A percentile compares a stretch with the other conserved stretches of the same genome.
Evolutionary conservation across 441 rosid genomes (phyloP).

Genomic region (Populus hybrid): DNA sequence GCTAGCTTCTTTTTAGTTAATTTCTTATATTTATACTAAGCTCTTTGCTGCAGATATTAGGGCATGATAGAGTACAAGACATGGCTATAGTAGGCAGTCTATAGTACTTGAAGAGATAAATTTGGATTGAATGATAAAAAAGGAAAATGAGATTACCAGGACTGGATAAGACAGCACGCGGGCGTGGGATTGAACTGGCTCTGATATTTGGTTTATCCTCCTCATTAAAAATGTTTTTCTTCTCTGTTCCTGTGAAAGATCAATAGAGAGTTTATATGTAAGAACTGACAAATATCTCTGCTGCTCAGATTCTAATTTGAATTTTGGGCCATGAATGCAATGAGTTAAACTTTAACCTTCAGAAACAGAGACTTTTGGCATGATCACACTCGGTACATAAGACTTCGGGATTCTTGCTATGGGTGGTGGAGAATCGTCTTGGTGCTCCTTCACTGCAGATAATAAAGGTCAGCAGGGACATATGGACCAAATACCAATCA

Average conservation of each 20-base stretch:
- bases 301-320: neutral
- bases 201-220: conserved; percentile 42
- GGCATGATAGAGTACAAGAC: neutral
- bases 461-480: neutral
- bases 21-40: neutral
- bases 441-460: conserved; percentile 37
- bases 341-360: conserved; percentile 28
- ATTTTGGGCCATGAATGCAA: neutral
- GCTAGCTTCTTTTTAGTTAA: neutral
- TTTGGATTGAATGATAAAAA: neutral
- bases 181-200: conserved; percentile 49
- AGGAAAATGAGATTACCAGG: conserved; percentile 35
- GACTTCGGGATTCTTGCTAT: conserved; percentile 39
- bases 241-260: conserved; percentile 29
- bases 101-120: neutral
- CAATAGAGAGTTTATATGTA: neutral
- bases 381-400: conserved; percentile 21
- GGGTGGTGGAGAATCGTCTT: conserved; percentile 28
- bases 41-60: neutral
- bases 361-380: conserved; percentile 19
- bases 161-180: conserved; percentile 70
- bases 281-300: neutral
- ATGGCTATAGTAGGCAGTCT: neutral
- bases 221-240: conserved; percentile 15
- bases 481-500: neutral